Evolutionary conservation across 805 yeast species (phyloP).

Genomic region (Clavispora carvajalis): DNA sequence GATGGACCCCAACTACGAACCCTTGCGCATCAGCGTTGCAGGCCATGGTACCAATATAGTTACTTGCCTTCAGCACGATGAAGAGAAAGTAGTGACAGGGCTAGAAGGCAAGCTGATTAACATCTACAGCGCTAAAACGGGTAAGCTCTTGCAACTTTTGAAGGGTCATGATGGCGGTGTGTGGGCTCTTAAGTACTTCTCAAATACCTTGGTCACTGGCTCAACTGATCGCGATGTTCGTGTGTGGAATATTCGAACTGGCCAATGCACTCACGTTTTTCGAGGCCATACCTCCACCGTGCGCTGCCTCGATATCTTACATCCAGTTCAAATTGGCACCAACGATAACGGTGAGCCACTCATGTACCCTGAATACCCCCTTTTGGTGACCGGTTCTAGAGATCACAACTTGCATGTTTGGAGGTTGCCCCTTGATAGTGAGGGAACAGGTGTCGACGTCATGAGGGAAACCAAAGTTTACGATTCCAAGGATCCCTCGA

Average conservation of each 20-base stretch:
- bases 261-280: slow-evolving; percentile 85
- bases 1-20: slow-evolving; percentile 69
- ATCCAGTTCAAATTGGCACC: slow-evolving; percentile 59
- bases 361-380: slow-evolving; percentile 56
- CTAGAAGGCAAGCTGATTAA: slow-evolving; percentile 83
- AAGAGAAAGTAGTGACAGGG: slow-evolving; percentile 85
- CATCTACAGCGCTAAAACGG: slow-evolving; percentile 73
- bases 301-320: slow-evolving; percentile 79
- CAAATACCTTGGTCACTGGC: slow-evolving; percentile 83
- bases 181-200: slow-evolving; percentile 91
- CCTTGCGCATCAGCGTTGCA: slow-evolving; percentile 59
- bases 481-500: slow-evolving; percentile 30
- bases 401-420: slow-evolving; percentile 43
- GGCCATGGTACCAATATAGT: slow-evolving; percentile 76
- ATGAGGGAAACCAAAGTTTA: slow-evolving; percentile 30
- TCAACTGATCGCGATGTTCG: slow-evolving; percentile 93
- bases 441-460: slow-evolving; percentile 28
- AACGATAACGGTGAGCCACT: slow-evolving; percentile 54
- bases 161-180: slow-evolving; percentile 97
- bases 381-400: slow-evolving; percentile 50
- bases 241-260: slow-evolving; percentile 84
- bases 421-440: slow-evolving; percentile 51
- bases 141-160: slow-evolving; percentile 55
- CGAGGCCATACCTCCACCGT: slow-evolving; percentile 91
- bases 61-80: slow-evolving; percentile 91